These are phyloP conservation scores for Magnolia kwangsiensis DNA, from an alignment of 164 flowering plant genomes.

Conservation along the genomic window DNA sequence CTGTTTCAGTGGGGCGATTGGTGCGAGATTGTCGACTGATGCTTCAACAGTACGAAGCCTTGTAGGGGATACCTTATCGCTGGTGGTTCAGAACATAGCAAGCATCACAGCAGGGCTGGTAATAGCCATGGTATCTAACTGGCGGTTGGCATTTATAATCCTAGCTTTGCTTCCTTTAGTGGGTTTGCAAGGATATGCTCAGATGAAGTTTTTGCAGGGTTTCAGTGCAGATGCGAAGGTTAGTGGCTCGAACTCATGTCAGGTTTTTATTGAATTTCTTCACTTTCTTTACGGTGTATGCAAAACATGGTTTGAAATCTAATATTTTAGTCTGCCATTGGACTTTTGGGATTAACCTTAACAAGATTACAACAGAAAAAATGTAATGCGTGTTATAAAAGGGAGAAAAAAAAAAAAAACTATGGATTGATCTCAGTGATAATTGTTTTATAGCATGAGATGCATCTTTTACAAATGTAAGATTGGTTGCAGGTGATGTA, in stretches of 20 bases:
- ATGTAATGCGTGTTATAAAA: too few species aligned
- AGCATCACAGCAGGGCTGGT: constrained; percentile 34
- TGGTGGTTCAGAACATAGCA: constrained; percentile 35
- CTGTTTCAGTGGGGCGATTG: constrained; percentile 39
- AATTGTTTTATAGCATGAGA: too few species aligned
- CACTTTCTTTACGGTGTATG: too few species aligned
- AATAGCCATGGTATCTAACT: constrained; percentile 41
- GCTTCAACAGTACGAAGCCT: constrained; percentile 26
- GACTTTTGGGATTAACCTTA: too few species aligned
- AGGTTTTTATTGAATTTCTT: background rate
- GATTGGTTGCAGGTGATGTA: constrained; percentile 18
- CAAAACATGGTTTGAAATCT: too few species aligned
- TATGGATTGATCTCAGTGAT: too few species aligned
- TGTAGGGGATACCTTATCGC: constrained; percentile 42
- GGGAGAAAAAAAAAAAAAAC: too few species aligned
- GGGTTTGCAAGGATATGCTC: constrained; percentile 33
- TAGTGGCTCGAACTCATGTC: constrained; percentile 41
- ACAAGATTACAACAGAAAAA: too few species aligned
- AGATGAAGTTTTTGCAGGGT: constrained; percentile 28
- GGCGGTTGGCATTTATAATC: constrained; percentile 35
- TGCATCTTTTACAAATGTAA: too few species aligned
- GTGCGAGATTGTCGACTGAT: constrained; percentile 41
- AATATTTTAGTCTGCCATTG: too few species aligned
- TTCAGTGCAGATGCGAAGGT: constrained; percentile 48
- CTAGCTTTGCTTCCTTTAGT: constrained; percentile 29